Conservation (phyloP, 345 rosid species). For the Pugionium dolabratum region DNA sequence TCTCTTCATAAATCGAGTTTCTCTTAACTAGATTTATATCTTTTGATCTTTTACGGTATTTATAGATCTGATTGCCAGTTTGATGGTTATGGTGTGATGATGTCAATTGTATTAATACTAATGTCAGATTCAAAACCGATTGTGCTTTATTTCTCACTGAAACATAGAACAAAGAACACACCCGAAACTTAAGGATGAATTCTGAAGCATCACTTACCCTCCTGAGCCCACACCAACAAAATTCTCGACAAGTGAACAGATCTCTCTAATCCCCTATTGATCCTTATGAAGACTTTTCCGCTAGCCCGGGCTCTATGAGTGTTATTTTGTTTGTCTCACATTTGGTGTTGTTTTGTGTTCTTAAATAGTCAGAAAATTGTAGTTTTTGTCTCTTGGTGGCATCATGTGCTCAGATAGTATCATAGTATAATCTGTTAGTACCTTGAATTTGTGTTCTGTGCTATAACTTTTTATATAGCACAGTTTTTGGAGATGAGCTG, state of each 20-base stretch:
- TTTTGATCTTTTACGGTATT: too few relatives aligned
- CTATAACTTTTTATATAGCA: background rate
- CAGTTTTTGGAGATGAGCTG: constrained; percentile 3
- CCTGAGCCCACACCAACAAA: background rate
- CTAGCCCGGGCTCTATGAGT: background rate
- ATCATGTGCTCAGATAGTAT: background rate
- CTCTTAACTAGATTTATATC: too few relatives aligned
- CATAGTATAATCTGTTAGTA: background rate
- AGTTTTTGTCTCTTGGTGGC: background rate
- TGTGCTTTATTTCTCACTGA: background rate
- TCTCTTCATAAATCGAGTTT: background rate
- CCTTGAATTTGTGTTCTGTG: background rate
- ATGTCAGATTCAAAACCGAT: background rate
- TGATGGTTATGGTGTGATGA: background rate
- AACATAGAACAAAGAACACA: background rate
- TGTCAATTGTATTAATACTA: background rate
- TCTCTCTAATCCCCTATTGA: background rate
- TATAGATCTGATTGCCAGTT: background rate
- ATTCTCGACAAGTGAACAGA: background rate
- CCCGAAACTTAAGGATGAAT: background rate
- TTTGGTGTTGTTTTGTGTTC: constrained; percentile 6
- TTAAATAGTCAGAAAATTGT: background rate
- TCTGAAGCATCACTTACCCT: background rate
- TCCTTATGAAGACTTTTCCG: background rate
- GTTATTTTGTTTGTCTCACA: constrained; percentile 1